Conservation (phyloP, 208 protist species). For the Herpetomonas tarakana region DNA sequence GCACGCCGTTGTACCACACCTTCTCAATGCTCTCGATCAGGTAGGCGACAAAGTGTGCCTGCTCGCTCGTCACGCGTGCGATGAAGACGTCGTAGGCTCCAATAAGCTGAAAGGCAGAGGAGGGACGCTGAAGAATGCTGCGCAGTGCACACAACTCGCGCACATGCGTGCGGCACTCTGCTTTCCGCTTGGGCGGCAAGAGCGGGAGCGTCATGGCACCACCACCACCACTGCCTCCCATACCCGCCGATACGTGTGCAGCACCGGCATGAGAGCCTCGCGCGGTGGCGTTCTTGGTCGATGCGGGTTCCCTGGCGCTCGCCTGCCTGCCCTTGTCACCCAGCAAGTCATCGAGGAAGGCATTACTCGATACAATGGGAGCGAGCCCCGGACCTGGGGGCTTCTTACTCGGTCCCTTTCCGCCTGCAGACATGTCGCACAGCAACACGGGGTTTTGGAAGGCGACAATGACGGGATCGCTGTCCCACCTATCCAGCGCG, state of each 20-base stretch:
- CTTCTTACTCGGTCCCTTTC: too few relatives aligned
- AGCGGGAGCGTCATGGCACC: neutral
- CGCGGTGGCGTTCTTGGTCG: too few relatives aligned
- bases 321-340: too few relatives aligned
- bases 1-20: neutral
- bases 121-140: slow-evolving; percentile 10
- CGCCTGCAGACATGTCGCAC: neutral
- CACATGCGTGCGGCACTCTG: neutral
- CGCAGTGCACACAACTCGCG: slow-evolving; percentile 8
- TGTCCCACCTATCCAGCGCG: neutral
- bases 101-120: neutral
- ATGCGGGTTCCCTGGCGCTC: too few relatives aligned
- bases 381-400: too few relatives aligned
- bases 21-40: neutral
- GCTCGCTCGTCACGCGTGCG: neutral
- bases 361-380: too few relatives aligned
- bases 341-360: too few relatives aligned
- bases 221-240: too few relatives aligned
- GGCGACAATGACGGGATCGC: neutral
- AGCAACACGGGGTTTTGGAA: neutral
- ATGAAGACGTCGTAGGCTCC: neutral
- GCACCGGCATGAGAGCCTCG: too few relatives aligned
- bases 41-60: neutral
- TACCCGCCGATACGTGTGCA: too few relatives aligned
- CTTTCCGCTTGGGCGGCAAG: neutral